Evolutionary conservation across 1,139 yeast genomes (phyloP), one percentile per base, ranked within the genome.

Genomic region (Citeromyces siamensis): DNA sequence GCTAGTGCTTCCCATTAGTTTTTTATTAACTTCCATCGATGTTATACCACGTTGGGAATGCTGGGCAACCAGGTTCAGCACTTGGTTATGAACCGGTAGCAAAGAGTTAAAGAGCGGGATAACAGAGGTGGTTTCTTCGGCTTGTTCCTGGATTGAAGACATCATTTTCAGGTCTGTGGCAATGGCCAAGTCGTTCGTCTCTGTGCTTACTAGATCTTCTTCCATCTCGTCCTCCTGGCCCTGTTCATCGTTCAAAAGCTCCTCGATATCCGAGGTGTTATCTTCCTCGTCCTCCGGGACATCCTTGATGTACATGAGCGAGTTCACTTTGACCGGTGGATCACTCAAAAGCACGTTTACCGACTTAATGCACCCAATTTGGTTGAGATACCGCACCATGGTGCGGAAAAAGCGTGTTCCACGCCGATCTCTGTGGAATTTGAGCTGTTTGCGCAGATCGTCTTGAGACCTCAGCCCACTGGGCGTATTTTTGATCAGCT

Each of bases 31-130:
- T 4, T 68, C 72, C 62, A 72, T 71, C 0, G 80, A 68, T 0
- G 84, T 66, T 1, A 72, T 56, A 1, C 93, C 94, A 0, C 53
- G 48, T 1, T 47, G 45, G 0, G 66, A 69, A 4, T 59, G 47
- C 3, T 55, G 46, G 10, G 55, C 50, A 3, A 76, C 66, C 5
- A 64, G 43, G 36, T 70, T 72, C 46, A 62, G 73, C 1, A 82
- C 54, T 52, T 84, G 94, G 41, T 64, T 68, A 28, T 74, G 75
- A 0, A 77, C 45, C 0, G 94, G 88, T 44, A 67, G 78, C 38
- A 74, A 60, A 16, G 64, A 53, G 50, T 79, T 81, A 38, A 66
- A 61, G 1, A 50, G 37, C 1, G 68, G 67, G 13, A 51, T 18
- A 10, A 45, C 40, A n/a, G n/a, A n/a, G 16, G 46, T 44, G 12